Evolutionary conservation across 2,329 filamentous ascomycete genomes (phyloP).

Genomic region (Trichophyton mentagrophytes): DNA sequence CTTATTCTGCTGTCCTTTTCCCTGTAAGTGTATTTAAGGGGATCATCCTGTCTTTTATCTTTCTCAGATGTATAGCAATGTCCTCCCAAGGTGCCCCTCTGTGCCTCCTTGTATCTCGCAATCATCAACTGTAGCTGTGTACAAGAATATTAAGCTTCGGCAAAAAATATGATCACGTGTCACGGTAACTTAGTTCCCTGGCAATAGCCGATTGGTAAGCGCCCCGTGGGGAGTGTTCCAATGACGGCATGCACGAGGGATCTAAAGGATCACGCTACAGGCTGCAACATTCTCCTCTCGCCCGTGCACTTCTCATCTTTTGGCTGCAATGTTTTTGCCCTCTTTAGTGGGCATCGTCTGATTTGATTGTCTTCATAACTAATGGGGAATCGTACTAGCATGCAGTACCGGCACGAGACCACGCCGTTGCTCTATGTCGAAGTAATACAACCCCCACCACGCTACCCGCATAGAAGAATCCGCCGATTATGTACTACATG

Average conservation of each 20-base stretch:
- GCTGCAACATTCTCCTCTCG: neutral
- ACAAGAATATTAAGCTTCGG: too few species aligned
- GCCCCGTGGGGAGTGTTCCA: neutral
- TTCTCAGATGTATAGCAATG: neutral
- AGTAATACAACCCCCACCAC: constrained; percentile 27
- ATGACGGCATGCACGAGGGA: neutral
- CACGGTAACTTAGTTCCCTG: neutral
- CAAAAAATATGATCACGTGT: neutral
- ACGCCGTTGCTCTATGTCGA: constrained; percentile 33
- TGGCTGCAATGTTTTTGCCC: neutral
- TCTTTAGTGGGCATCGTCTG: neutral
- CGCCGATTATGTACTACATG: constrained; percentile 32
- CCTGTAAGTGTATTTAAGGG: neutral
- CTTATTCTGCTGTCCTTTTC: neutral
- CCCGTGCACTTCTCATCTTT: neutral
- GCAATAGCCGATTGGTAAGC: neutral
- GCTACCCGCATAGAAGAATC: constrained; percentile 32
- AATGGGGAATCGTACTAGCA: constrained; percentile 23
- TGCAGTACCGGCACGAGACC: constrained; percentile 25
- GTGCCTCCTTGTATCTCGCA: too few species aligned
- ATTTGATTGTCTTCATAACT: neutral
- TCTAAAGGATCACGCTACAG: neutral
- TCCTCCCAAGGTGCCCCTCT: neutral
- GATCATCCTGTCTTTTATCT: neutral
- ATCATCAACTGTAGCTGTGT: too few species aligned